Evolutionary conservation across 1,139 yeast genomes (phyloP).

Genomic region (Zygosaccharomyces sapae): DNA sequence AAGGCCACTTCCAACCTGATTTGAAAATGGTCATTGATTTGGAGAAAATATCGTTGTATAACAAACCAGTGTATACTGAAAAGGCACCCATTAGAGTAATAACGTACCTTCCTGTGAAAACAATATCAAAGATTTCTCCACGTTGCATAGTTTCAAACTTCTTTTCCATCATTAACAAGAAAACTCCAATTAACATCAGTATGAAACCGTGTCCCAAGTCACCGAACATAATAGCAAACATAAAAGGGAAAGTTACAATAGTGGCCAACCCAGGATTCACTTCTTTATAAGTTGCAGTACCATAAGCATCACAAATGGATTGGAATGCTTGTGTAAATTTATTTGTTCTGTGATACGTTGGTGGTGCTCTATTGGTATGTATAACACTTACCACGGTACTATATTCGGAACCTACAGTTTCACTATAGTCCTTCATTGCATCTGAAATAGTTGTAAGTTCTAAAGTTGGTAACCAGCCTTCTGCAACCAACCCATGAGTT

Average conservation of each 20-base stretch:
- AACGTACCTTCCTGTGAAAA: conserved; percentile 70
- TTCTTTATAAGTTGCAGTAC: conserved; percentile 71
- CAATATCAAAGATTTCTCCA: conserved; percentile 82
- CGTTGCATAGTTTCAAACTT: conserved; percentile 56
- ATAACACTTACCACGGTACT: conserved; percentile 64
- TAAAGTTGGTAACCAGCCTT: conserved; percentile 75
- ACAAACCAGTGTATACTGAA: conserved; percentile 73
- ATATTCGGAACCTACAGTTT: conserved; percentile 41
- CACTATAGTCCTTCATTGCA: conserved; percentile 39
- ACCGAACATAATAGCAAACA: conserved; percentile 88
- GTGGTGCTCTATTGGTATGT: conserved; percentile 66
- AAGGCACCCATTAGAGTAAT: conserved; percentile 69
- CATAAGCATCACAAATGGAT: conserved; percentile 74
- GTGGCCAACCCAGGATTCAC: conserved; percentile 80
- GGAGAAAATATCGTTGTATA: conserved; percentile 74
- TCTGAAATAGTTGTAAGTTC: conserved; percentile 40
- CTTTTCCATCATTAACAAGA: conserved; percentile 58
- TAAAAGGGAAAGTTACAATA: conserved; percentile 73
- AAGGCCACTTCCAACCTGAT: conserved; percentile 78
- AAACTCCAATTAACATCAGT: conserved; percentile 54
- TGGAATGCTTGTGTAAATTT: conserved; percentile 76
- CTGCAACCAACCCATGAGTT: conserved; percentile 63
- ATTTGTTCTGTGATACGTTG: conserved; percentile 72
- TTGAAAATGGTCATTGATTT: conserved; percentile 65
- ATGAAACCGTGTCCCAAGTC: conserved; percentile 78